Evolutionary conservation across 345 rosid genomes (phyloP), one percentile per base, ranked within the genome.

Genomic region (Clarkia xantiana): DNA sequence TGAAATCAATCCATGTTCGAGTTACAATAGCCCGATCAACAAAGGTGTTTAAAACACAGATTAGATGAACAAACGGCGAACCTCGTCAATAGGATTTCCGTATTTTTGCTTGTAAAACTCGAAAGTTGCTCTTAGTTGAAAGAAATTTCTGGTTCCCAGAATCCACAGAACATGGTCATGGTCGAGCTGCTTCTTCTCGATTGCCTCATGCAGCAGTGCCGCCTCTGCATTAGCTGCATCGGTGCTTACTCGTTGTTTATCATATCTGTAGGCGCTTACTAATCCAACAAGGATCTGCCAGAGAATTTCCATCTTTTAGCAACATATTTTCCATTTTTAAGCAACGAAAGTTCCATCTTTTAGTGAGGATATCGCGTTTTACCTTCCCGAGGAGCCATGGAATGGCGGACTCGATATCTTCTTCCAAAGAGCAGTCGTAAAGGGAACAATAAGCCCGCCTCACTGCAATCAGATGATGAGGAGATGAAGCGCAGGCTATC

Each of bases 61-160:
- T 10, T 18, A 41, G 55, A 47, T 51, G 40, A 20, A 55, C 23
- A 41, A 29, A 57, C 45, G 52, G 18, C 8, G 44, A 62, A 91
- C 98, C 98, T 91, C 58, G 20, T 70, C 66, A 38, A 91, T 57
- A 6, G 82, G 48, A 60, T 58, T 72, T 51, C 76, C 94, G 46
- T 70, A 71, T 19, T 45, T 66, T 43, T 70, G 61, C 72, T 72
- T 46, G 65, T 91, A 91, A 41, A 67, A 58, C 43, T 60, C 63
- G 50, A 91, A 91, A 55, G 94, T 79, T 48, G 55, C 72, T 64
- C 82, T 72, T 44, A 91, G 84, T 67, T 91, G 98, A 55, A 62
- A 72, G 52, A 79, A 14, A 51, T 80, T 91, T 56, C 98, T 75
- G 0, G 82, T 81, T 34, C 82, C 58, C 44, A 86, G 79, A 55